Evolutionary conservation across 768 basidiomycete species (phyloP), one percentile per base, ranked within the genome.

Genomic region (Lactarius hengduanensis): DNA sequence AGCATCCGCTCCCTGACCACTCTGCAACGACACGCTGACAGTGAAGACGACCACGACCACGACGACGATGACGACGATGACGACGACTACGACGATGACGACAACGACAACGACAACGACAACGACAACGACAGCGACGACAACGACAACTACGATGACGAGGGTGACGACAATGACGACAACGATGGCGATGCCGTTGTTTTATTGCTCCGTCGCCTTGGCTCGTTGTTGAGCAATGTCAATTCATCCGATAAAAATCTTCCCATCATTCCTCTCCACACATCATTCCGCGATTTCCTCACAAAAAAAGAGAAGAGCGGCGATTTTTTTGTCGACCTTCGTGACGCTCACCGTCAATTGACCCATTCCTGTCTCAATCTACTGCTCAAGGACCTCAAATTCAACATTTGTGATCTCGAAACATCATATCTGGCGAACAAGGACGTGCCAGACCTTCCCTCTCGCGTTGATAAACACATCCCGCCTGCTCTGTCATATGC

Each of bases 401-500:
- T 59, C n/a, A 59, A 50, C 47, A 50, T 50, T 32, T 61, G 61
- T 32, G 8, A 50, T 28, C 61, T 61, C 41, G 40, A 47, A 15
- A 7, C 61, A n/a, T 61, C 61, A 4, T 47, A 50, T 34, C 15
- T 22, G 6, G 41, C 32, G 18, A 61, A 61, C 30, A 34, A 10
- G 11, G 58, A 59, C 22, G 41, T 59, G 8, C 2, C 8, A 16
- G 58, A 61, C 43, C 61, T 61, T 43, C 15, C 20, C 11, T 50
- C 18, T 1, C 47, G 61, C 18, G 22, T 59, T 26, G 58, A 8
- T 9, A 8, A 54, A 22, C 34, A 61, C 22, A 36, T 61, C 8
- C 30, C 43, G 8, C 16, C 61, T 38, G n/a, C 36, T n/a, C 47
- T 53, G 11, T 61, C 32, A 3, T 50, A 61, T 34, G 26, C 61